Base-by-base conservation (phyloP, 768 basidiomycete species). In the Mycena vulgaris region DNA sequence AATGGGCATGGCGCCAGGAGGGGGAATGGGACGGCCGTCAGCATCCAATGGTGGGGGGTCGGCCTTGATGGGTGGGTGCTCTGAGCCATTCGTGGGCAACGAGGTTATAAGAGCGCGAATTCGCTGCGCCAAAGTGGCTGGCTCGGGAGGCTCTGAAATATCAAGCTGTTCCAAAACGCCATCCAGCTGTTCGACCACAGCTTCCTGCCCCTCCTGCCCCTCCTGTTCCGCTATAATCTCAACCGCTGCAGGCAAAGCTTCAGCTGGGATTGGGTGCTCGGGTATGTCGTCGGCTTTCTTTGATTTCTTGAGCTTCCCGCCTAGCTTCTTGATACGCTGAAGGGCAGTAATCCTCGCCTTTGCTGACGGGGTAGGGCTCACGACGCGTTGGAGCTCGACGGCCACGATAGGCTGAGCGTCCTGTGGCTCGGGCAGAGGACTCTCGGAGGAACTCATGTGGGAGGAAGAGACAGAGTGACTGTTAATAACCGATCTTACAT, bases 101-200 rank as follows among this genome's bases (percentile, higher is more conserved):
- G 83, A 77, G 58, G 85, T 78, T 42, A 91, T 80, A n/a, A 91
- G 76, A 14, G 81, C 79, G 74, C 89, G 90, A 48, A 91, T 87
- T 64, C 79, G 85, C 61, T 83, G 81, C 7, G 88, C 88, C 23
- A 92, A 82, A 1, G 83, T 83, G 35, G 77, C 75, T 0, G 88
- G 80, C 63, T 86, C 87, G 3, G 83, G 78, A 23, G 77, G 71
- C 30, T 80, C 74, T n/a, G 62, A 4, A 19, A 66, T 39, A n/a
- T 57, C 55, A 2, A 69, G 55, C 47, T 48, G 27, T 17, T 47
- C 71, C 14, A n/a, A n/a, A n/a, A n/a, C n/a, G n/a, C n/a, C n/a
- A n/a, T 57, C 55, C 0, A 69, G 55, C 47, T 48, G 27, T 17
- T 47, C 71, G 9, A 63, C 25, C 33, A 49, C 53, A 23, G 51